These are phyloP conservation scores for Mimosa pudica DNA, from an alignment of 306 rosid species.

Conservation along the genomic window DNA sequence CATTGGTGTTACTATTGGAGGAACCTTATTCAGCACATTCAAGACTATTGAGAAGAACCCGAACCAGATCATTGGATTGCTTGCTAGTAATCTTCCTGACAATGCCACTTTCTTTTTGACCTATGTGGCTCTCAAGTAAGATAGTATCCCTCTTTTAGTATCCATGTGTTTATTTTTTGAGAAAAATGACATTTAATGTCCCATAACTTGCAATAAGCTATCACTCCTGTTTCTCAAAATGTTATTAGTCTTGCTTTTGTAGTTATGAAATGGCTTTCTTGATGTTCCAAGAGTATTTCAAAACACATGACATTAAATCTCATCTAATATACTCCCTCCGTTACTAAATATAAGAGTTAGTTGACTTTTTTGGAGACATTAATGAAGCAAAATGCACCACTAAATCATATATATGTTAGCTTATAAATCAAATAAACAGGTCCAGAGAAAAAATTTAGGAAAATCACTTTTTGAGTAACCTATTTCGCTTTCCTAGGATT, in stretches of 20 bases:
- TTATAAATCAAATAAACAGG: too few species aligned
- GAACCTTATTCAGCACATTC: constrained; percentile 66
- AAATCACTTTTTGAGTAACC: too few species aligned
- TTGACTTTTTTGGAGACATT: too few species aligned
- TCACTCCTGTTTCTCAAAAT: background rate
- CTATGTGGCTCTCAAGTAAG: constrained; percentile 90
- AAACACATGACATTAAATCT: too few species aligned
- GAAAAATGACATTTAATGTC: background rate
- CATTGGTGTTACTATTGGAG: constrained; percentile 83
- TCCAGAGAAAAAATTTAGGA: too few species aligned
- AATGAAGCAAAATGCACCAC: too few species aligned
- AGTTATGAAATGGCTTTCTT: background rate
- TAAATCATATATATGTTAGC: too few species aligned
- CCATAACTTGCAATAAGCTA: background rate
- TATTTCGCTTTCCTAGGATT: too few species aligned
- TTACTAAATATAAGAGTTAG: too few species aligned
- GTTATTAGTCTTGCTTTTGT: background rate
- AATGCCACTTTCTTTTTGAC: constrained; percentile 89
- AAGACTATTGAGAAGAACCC: constrained; percentile 54
- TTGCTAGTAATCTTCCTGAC: constrained; percentile 71
- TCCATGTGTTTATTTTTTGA: background rate
- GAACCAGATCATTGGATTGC: constrained; percentile 29
- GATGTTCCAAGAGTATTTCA: background rate
- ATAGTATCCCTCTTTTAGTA: background rate
- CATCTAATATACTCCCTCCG: too few species aligned